These are phyloP conservation scores for Saccharomycopsis hybrid DNA, from an alignment of 1,139 yeast species.

Conservation along the genomic window DNA sequence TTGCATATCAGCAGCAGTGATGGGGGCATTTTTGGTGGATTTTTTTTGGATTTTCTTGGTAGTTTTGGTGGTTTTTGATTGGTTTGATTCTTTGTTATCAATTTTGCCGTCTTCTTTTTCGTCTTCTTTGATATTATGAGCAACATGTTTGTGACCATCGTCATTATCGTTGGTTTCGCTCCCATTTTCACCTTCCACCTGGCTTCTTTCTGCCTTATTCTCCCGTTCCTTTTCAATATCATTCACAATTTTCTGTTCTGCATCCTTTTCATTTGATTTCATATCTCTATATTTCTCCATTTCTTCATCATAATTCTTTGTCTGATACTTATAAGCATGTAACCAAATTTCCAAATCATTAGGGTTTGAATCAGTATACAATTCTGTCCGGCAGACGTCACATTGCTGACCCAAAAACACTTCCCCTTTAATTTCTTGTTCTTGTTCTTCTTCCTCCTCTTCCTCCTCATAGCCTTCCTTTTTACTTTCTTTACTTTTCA, in stretches of 20 bases:
- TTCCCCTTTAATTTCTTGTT: constrained; percentile 41
- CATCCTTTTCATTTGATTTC: not conserved
- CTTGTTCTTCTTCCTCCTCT: constrained; percentile 23
- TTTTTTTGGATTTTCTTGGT: not conserved
- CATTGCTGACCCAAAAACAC: constrained; percentile 52
- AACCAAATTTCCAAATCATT: constrained; percentile 83
- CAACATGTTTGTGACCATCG: too few species aligned
- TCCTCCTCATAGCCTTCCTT: constrained; percentile 4
- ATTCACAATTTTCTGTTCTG: not conserved
- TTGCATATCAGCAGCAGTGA: not conserved
- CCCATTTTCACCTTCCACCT: too few species aligned
- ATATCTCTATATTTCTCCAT: not conserved
- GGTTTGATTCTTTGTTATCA: not conserved
- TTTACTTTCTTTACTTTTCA: too few species aligned
- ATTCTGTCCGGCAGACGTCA: constrained; percentile 58
- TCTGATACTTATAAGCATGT: constrained; percentile 77
- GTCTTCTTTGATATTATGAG: not conserved
- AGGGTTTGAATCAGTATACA: constrained; percentile 84
- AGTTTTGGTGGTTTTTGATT: not conserved
- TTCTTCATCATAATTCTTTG: constrained; percentile 34
- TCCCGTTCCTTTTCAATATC: too few species aligned
- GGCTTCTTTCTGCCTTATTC: too few species aligned
- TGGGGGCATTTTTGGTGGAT: not conserved
- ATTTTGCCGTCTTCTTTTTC: not conserved
- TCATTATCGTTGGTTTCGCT: not conserved